A percentile compares a stretch with the other conserved stretches of the same genome.
Evolutionary conservation across 2,329 filamentous ascomycete genomes (phyloP).

Genomic region (Uncinocarpus reesii): DNA sequence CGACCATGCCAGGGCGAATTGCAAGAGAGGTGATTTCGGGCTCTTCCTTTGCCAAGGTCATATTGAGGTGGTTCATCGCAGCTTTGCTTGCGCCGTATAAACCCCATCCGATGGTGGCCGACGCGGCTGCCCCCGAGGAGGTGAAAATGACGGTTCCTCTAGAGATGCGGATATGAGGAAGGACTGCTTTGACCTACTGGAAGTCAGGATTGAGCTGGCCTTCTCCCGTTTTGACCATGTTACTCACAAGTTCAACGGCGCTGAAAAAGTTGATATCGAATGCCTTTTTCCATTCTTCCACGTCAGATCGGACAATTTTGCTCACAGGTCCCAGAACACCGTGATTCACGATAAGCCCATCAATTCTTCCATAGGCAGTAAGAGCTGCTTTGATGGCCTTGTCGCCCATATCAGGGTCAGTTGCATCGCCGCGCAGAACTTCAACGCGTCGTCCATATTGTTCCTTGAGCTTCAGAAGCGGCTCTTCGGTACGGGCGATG

Average conservation of each 20-base stretch:
- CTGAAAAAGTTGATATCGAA: constrained; percentile 88
- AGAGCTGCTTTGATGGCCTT: constrained; percentile 57
- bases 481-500: constrained; percentile 46
- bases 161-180: constrained; percentile 57
- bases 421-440: constrained; percentile 48
- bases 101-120: constrained; percentile 62
- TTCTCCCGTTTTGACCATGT: constrained; percentile 15
- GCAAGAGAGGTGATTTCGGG: constrained; percentile 61
- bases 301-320: constrained; percentile 55
- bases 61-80: constrained; percentile 66
- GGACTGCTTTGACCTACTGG: constrained; percentile 55
- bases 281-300: constrained; percentile 61
- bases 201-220: not conserved
- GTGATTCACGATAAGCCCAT: constrained; percentile 82
- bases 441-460: constrained; percentile 47
- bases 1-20: constrained; percentile 68
- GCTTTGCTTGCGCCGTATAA: constrained; percentile 77
- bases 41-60: constrained; percentile 66
- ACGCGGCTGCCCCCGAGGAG: constrained; percentile 64
- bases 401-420: constrained; percentile 45
- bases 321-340: constrained; percentile 67
- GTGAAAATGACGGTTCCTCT: constrained; percentile 66
- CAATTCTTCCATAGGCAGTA: constrained; percentile 57
- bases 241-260: constrained; percentile 60
- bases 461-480: constrained; percentile 45